Base-by-base conservation (phyloP, 441 rosid genomes). In the Brassica hybrid region DNA sequence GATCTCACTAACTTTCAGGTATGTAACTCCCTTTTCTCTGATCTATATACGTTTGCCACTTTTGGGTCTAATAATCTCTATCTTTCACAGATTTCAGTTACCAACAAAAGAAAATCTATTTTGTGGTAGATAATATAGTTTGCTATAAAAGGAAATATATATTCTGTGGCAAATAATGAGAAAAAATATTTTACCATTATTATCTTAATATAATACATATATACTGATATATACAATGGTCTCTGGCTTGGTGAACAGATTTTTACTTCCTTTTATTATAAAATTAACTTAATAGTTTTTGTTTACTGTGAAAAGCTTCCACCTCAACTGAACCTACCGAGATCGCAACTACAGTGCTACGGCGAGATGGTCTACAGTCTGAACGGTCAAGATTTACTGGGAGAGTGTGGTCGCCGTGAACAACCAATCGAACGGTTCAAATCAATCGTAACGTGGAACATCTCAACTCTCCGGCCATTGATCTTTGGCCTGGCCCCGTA, bases 281-380 rank as follows among this genome's bases (percentile, higher is more conserved):
- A 30, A 30, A 30, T 30, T 30, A 30, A 30, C 34, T 2, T n/a
- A n/a, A n/a, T n/a, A n/a, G n/a, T n/a, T 23, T 52, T 69, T 3
- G 5, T 57, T 57, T 17, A 54, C 52, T 45, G 18, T 66, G 66
- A 68, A 65, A 61, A 91, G 98, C 76, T 91, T n/a, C 94, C 97
- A 17, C 89, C 97, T 9, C 68, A 78, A 32, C 77, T 94, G 89
- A 94, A 94, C 86, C 16, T 85, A 38, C 97, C 97, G 12, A 91
- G 93, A 76, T 91, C 98, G 14, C 91, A 91, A 34, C 97, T 92
- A 14, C 98, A 94, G 65, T 88, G 90, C 73, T 87, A 69, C 4
- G 97, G 97, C 1, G 97, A 94, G 74, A 79, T 88, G 6, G 67
- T 90, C 4, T 94, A 89, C 76, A 79, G 88, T 59, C 32, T 67